Conservation (phyloP, 2,329 filamentous ascomycete species). For the Raffaelea arxii region DNA sequence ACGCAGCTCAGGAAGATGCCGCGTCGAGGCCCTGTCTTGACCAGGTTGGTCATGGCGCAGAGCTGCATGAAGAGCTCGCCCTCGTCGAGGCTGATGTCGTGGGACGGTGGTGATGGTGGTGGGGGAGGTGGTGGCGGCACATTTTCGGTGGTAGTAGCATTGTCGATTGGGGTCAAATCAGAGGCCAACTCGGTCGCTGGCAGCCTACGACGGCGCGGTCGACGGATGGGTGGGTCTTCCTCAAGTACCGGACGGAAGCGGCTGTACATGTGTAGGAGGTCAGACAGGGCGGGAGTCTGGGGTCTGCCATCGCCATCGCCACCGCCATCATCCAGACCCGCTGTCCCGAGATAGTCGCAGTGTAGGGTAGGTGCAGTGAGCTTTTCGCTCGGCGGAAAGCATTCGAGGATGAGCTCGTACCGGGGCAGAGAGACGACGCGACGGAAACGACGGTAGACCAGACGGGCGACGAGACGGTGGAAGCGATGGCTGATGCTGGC, state of each 20-base stretch:
- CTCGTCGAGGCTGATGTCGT: neutral
- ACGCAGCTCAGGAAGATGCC: constrained; percentile 56
- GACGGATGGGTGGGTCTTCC: constrained; percentile 26
- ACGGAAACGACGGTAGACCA: constrained; percentile 21
- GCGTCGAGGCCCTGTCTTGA: constrained; percentile 51
- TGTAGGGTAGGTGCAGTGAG: constrained; percentile 56
- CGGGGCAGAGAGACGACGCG: constrained; percentile 46
- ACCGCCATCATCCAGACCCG: constrained; percentile 37
- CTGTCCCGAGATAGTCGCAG: constrained; percentile 58
- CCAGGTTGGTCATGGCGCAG: constrained; percentile 56
- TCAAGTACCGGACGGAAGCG: constrained; percentile 57
- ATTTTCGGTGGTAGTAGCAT: too few relatives aligned
- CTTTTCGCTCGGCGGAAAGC: constrained; percentile 63
- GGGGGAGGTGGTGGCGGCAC: too few relatives aligned
- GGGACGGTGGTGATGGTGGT: too few relatives aligned
- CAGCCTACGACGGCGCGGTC: neutral
- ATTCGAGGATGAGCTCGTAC: constrained; percentile 66
- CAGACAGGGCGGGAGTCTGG: constrained; percentile 25
- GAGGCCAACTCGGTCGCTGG: neutral
- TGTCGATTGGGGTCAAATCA: too few relatives aligned
- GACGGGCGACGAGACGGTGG: constrained; percentile 17
- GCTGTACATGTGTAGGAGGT: constrained; percentile 54
- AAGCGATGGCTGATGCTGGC: constrained; percentile 20
- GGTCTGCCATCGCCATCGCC: constrained; percentile 18
- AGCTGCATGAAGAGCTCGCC: constrained; percentile 65